Percentiles rank a stretch among this genome's conserved stretches.
These are phyloP conservation scores for Aspergillus sp. DNA, from an alignment of 2,329 filamentous ascomycete genomes.

Conservation along the genomic window DNA sequence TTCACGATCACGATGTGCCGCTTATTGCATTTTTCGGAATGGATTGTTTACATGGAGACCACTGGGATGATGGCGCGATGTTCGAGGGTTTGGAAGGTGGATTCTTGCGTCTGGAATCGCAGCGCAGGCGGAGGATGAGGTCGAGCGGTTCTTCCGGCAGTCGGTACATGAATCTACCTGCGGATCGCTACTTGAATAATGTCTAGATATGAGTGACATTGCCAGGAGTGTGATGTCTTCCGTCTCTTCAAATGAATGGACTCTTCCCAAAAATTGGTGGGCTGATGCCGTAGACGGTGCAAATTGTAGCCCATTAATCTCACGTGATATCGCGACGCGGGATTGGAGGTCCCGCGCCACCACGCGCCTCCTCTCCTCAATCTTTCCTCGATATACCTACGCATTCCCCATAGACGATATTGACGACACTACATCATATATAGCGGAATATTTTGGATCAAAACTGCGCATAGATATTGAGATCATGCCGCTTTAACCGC, in stretches of 20 bases:
- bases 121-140: no score
- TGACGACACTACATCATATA: neutral
- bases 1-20: conserved; percentile 6
- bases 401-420: neutral
- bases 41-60: conserved; percentile 1
- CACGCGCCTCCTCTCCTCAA: conserved; percentile 11
- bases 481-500: no score
- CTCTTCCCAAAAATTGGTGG: neutral
- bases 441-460: neutral
- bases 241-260: neutral
- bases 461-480: neutral
- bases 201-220: neutral
- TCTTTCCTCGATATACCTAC: conserved; percentile 1
- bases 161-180: no score
- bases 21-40: conserved; percentile 3
- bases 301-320: neutral
- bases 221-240: neutral
- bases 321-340: conserved; percentile 23
- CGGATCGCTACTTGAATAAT: neutral
- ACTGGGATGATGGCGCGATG: neutral
- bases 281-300: neutral
- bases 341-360: conserved; percentile 12
- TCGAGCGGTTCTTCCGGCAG: no score
- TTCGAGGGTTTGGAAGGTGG: neutral
- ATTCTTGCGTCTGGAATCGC: neutral